These are phyloP conservation scores for Ogataea pilisensis DNA, from an alignment of 805 yeast genomes.

Conservation along the genomic window DNA sequence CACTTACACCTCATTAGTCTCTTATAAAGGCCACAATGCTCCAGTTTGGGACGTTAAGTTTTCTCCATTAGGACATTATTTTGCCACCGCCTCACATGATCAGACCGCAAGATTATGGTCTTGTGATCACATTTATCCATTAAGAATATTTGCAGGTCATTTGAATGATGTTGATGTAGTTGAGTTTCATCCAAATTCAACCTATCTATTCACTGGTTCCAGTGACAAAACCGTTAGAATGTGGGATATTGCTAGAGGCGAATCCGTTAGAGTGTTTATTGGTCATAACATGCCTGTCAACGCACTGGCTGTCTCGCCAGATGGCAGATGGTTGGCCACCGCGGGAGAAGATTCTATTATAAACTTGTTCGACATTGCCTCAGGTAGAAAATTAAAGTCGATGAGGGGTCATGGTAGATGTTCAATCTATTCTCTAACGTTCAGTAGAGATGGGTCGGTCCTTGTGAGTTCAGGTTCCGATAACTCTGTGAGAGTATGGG, in stretches of 20 bases:
- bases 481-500: conserved; percentile 94
- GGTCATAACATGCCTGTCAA: conserved; percentile 92
- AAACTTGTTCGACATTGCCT: conserved; percentile 90
- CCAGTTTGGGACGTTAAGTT: conserved; percentile 98
- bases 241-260: conserved; percentile 95
- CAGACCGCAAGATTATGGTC: conserved; percentile 98
- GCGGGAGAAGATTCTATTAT: conserved; percentile 92
- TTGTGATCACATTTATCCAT: conserved; percentile 94
- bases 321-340: conserved; percentile 93
- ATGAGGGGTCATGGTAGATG: conserved; percentile 95
- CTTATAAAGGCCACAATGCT: conserved; percentile 94
- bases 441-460: conserved; percentile 83
- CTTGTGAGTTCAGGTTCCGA: conserved; percentile 92
- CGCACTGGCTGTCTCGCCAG: conserved; percentile 86
- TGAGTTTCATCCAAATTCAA: conserved; percentile 93
- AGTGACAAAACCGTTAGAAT: conserved; percentile 92
- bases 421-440: conserved; percentile 78
- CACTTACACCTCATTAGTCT: conserved; percentile 80
- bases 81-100: conserved; percentile 97
- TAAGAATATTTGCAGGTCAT: conserved; percentile 96
- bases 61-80: conserved; percentile 94
- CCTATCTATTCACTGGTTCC: conserved; percentile 91
- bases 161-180: conserved; percentile 94
- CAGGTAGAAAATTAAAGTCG: conserved; percentile 80
- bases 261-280: conserved; percentile 83